Base-by-base conservation (phyloP, 805 yeast species). In the Saccharomyces paradoxus region DNA sequence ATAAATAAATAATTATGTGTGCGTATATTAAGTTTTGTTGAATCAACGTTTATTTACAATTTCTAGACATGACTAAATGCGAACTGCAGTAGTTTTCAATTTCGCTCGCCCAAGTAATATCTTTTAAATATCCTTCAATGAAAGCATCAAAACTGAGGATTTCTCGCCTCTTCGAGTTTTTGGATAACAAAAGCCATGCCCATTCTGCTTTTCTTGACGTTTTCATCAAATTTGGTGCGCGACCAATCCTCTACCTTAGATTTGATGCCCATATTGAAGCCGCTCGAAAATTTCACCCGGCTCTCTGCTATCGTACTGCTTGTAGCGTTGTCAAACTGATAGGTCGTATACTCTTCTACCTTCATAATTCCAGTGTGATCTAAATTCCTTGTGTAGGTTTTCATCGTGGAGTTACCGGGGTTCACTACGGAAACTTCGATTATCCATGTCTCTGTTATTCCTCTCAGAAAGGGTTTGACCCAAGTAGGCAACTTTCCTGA, bases 201-300 rank as follows among this genome's bases (percentile, higher is more conserved):
- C 58, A 79, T 73, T 58, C 88, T 78, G 17, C 90, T 82, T 59
- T 80, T 81, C 52, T 70, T 73, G 57, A 87, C 73, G 65, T 89
- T 87, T 53, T 83, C 84, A 49, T 81, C 76, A 67, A 91, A 89
- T 67, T 79, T 80, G 22, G 76, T 76, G 62, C 80, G 83, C 29
- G 95, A 82, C 96, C 96, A 89, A 32, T 76, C 75, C 69, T 91
- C 98, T 52, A 91, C 87, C 58, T 84, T 77, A 63, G 82, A 81
- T 63, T 81, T 85, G 60, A 91, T 60, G 6, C 69, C 66, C 24
- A 56, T n/a, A 28, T 75, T 79, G 62, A 89, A 83, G 46, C 87
- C 87, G 30, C 89, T 81, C 21, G 85, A 78, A 58, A 91, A 87
- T 60, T 79, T 81, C 21, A 89, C 96, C 46, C 77, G 72, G 53